A percentile compares a stretch with the other conserved stretches of the same genome.
Conservation (phyloP, 2,329 filamentous ascomycete genomes). For the Cercospora nicotianae region DNA sequence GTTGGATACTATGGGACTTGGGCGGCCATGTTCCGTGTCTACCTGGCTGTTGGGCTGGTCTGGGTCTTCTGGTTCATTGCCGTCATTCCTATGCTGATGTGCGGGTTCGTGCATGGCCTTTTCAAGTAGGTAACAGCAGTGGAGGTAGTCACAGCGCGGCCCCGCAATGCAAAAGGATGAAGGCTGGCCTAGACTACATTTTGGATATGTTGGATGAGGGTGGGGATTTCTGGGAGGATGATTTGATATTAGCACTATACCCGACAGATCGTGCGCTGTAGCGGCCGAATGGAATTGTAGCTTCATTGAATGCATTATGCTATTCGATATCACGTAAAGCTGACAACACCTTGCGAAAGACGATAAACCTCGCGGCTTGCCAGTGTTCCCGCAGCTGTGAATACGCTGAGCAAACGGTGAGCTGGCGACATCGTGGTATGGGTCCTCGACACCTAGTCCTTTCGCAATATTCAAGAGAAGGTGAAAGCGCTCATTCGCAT, state of each 20-base stretch:
- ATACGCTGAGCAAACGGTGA: background rate
- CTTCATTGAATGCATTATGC: background rate
- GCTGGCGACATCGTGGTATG: background rate
- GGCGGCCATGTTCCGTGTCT: slow-evolving; percentile 33
- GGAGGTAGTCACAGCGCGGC: background rate
- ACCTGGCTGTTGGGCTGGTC: slow-evolving; percentile 38
- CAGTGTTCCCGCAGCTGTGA: background rate
- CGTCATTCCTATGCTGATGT: slow-evolving; percentile 38
- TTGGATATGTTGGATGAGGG: background rate
- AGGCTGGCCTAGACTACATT: background rate
- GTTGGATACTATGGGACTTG: slow-evolving; percentile 34
- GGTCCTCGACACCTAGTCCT: background rate
- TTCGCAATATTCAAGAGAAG: background rate
- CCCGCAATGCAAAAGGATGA: background rate
- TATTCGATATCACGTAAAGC: background rate
- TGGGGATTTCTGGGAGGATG: background rate
- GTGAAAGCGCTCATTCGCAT: background rate
- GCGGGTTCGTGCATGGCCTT: slow-evolving; percentile 36
- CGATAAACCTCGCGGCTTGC: background rate
- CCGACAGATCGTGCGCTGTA: slow-evolving; percentile 1
- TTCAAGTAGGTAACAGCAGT: slow-evolving; percentile 28
- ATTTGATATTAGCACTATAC: background rate
- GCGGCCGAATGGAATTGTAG: background rate
- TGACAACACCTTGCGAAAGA: too few relatives aligned
- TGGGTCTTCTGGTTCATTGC: slow-evolving; percentile 42